Evolutionary conservation across 495 filamentous ascomycete species (phyloP).

Genomic region (Penicillium goetzii): DNA sequence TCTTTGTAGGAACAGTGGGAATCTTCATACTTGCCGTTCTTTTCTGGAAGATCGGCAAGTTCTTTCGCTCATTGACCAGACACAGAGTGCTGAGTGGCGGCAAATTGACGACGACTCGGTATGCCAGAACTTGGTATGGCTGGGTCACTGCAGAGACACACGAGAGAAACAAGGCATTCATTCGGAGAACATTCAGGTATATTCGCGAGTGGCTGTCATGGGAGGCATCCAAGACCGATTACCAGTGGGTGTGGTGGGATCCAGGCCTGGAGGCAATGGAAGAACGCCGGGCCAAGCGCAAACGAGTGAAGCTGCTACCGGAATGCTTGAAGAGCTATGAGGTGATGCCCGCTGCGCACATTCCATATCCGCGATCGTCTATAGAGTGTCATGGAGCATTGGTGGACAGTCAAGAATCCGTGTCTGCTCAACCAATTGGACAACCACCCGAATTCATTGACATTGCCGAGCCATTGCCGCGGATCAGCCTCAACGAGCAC

Average conservation of each 20-base stretch:
- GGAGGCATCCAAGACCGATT: slow-evolving; percentile 41
- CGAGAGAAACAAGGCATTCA: slow-evolving; percentile 33
- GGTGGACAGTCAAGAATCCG: background rate
- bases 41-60: slow-evolving; percentile 48
- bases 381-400: slow-evolving; percentile 25
- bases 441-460: background rate
- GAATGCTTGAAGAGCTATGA: slow-evolving; percentile 35
- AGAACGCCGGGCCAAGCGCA: slow-evolving; percentile 21
- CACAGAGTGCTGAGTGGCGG: slow-evolving; percentile 38
- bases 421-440: background rate
- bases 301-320: slow-evolving; percentile 29
- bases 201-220: slow-evolving; percentile 38
- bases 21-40: slow-evolving; percentile 46
- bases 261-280: slow-evolving; percentile 32
- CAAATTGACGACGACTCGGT: slow-evolving; percentile 39
- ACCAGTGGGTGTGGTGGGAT: slow-evolving; percentile 51
- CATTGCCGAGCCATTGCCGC: background rate
- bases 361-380: slow-evolving; percentile 33
- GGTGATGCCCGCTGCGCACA: slow-evolving; percentile 28
- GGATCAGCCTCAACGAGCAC: slow-evolving; percentile 1
- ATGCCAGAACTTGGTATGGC: slow-evolving; percentile 52
- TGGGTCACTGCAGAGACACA: slow-evolving; percentile 44
- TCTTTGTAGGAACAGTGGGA: slow-evolving; percentile 43
- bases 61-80: slow-evolving; percentile 41
- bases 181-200: slow-evolving; percentile 24